These are phyloP conservation scores for Margaritispora aquatica DNA, from an alignment of 495 filamentous ascomycete genomes.

Conservation along the genomic window DNA sequence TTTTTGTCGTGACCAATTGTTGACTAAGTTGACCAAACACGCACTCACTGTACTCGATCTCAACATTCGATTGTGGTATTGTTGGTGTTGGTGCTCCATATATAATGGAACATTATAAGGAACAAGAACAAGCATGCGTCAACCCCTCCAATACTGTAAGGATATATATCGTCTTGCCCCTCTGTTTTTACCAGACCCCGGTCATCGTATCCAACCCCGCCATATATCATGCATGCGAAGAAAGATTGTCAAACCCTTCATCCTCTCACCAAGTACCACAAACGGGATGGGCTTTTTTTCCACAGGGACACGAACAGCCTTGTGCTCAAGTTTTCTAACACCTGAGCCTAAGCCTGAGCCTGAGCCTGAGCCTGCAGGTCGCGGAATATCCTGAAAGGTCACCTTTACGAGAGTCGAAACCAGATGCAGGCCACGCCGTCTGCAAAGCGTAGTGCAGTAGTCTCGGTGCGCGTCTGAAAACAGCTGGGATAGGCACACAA, in stretches of 20 bases:
- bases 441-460: neutral
- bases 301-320: too few species aligned
- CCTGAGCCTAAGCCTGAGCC: too few species aligned
- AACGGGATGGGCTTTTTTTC: neutral
- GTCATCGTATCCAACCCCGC: neutral
- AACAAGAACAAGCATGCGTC: too few species aligned
- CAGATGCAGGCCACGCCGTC: neutral
- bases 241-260: neutral
- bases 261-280: neutral
- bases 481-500: neutral
- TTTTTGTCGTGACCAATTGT: too few species aligned
- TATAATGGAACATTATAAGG: too few species aligned
- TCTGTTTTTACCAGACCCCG: neutral
- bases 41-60: too few species aligned
- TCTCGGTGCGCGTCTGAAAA: neutral
- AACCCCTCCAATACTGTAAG: neutral
- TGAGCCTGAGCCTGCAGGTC: neutral
- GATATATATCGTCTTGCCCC: neutral
- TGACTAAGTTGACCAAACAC: too few species aligned
- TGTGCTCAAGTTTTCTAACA: too few species aligned
- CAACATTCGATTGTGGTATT: too few species aligned
- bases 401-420: neutral
- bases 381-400: neutral
- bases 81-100: too few species aligned
- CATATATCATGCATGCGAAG: too few species aligned